A percentile compares a stretch with the other conserved stretches of the same genome.
These are phyloP conservation scores for Thamnidium elegans DNA, from an alignment of 192 early-diverging fungal genomes.

Conservation along the genomic window DNA sequence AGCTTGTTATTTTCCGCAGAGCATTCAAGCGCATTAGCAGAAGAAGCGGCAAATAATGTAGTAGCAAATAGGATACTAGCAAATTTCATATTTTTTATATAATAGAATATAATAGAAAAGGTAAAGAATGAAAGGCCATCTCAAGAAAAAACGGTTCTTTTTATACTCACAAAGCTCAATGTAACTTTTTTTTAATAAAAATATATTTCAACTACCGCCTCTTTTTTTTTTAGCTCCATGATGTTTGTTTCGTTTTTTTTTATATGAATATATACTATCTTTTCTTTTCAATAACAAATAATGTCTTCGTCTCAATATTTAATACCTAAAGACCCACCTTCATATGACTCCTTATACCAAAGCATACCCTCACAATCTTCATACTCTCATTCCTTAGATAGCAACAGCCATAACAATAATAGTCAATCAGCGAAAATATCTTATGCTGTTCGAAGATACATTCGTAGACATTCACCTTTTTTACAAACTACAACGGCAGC, in stretches of 20 bases:
- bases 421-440: conserved; percentile 3
- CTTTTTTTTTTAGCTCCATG: not conserved
- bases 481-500: conserved; percentile 24
- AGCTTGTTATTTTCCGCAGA: not conserved
- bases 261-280: not conserved
- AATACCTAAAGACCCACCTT: conserved; percentile 28
- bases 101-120: not conserved
- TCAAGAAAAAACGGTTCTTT: too few species aligned
- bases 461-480: conserved; percentile 20
- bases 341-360: conserved; percentile 30
- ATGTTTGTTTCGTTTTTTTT: not conserved
- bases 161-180: too few species aligned
- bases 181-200: too few species aligned
- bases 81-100: not conserved
- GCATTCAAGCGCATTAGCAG: conserved; percentile 2
- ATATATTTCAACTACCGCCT: not conserved
- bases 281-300: conserved; percentile 1
- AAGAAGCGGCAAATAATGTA: not conserved
- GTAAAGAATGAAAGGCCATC: too few species aligned
- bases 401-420: not conserved
- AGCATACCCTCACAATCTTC: conserved; percentile 5
- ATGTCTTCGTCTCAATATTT: conserved; percentile 8
- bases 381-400: not conserved
- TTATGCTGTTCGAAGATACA: conserved; percentile 2
- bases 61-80: not conserved